Evolutionary conservation across 1,284 basidiomycete genomes (phyloP).

Genomic region (Tilletia indica): DNA sequence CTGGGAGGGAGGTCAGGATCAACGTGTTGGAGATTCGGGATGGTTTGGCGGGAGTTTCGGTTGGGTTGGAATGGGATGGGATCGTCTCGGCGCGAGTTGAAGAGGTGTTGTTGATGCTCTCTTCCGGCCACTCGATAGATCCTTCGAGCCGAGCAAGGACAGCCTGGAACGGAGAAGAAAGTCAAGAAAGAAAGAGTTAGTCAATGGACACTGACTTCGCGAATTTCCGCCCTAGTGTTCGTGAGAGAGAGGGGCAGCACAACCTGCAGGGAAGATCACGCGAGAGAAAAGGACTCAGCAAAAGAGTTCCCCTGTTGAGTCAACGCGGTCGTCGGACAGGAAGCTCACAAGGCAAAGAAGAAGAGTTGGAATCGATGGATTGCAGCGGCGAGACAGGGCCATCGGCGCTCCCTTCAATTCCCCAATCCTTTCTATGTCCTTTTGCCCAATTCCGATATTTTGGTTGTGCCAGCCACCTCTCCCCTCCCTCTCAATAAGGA

Average conservation of each 20-base stretch:
- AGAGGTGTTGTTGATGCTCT: not conserved
- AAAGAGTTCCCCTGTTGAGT: no score
- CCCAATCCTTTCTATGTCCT: not conserved
- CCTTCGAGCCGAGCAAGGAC: constrained; percentile 10
- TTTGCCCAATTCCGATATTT: not conserved
- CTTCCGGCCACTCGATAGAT: constrained; percentile 4
- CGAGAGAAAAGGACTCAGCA: no score
- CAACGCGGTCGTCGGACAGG: no score
- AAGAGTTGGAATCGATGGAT: no score
- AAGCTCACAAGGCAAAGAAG: no score
- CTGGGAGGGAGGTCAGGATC: constrained; percentile 45
- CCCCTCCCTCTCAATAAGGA: constrained; percentile 68
- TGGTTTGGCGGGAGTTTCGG: not conserved
- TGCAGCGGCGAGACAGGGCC: no score
- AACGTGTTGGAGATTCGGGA: constrained; percentile 39
- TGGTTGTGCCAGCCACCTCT: not conserved
- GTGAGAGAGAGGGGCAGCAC: no score
- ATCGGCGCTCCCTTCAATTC: not conserved
- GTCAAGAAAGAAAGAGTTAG: no score
- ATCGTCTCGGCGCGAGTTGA: not conserved
- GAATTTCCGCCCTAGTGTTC: no score
- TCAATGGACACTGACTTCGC: no score
- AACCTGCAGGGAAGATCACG: no score
- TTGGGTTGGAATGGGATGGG: not conserved
- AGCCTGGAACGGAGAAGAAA: constrained; percentile 6